Percentiles rank a stretch among this genome's conserved stretches.
Conservation (phyloP, 148 eudicot species). For the Rhododendron ferrugineum region DNA sequence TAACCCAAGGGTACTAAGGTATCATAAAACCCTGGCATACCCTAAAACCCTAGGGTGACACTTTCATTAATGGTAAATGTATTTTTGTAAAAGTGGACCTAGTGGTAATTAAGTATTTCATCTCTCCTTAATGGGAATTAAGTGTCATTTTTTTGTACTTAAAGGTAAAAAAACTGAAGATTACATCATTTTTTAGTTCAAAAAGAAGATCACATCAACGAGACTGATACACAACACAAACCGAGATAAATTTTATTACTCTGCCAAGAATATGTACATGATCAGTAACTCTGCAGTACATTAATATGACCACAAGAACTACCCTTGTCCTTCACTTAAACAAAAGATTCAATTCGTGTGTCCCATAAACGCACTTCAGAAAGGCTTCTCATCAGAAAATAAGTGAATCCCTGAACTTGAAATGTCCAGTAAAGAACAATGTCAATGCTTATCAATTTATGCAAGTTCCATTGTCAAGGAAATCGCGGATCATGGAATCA, state of each 20-base stretch:
- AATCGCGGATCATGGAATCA: slow-evolving; percentile 35
- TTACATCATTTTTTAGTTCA: not conserved
- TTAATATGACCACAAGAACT: not conserved
- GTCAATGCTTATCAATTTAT: not conserved
- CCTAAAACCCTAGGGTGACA: no score
- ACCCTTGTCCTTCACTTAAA: not conserved
- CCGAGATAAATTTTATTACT: not conserved
- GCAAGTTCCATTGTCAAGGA: not conserved
- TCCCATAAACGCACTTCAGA: not conserved
- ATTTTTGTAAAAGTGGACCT: no score
- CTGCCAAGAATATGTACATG: not conserved
- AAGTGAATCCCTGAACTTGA: not conserved
- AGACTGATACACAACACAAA: not conserved
- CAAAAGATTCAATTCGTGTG: not conserved
- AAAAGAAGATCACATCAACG: not conserved
- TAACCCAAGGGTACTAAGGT: no score
- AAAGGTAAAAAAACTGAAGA: not conserved
- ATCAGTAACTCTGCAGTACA: not conserved
- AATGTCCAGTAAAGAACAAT: not conserved
- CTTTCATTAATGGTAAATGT: no score
- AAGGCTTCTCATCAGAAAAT: not conserved
- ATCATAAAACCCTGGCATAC: no score
- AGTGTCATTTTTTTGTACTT: no score
- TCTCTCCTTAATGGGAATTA: no score
- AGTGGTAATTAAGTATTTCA: no score